Evolutionary conservation across 2,329 filamentous ascomycete species (phyloP).

Genomic region (Exophiala sideris): DNA sequence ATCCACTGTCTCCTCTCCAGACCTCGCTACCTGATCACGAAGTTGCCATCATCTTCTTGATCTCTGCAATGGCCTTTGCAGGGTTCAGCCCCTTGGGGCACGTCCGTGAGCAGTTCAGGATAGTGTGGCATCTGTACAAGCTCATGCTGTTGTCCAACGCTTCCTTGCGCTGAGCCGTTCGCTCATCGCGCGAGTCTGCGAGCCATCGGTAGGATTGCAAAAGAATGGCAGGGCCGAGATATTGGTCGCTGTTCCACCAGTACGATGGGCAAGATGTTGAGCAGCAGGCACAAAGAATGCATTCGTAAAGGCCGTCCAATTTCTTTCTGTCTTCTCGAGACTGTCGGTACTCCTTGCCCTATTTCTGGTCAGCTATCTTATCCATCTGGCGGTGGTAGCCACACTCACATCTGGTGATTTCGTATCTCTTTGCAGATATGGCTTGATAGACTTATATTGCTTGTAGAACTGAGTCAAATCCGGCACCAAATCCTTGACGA

Average conservation of each 20-base stretch:
- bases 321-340: constrained; percentile 89
- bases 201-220: constrained; percentile 98
- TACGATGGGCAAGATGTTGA: constrained; percentile 99
- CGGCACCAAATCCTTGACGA: constrained; percentile 97
- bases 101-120: constrained; percentile 95
- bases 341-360: constrained; percentile 92
- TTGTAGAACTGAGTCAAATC: constrained; percentile 99
- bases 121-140: constrained; percentile 97
- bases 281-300: constrained; percentile 99
- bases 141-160: constrained; percentile 98
- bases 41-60: constrained; percentile 90
- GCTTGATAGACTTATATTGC: constrained; percentile 99
- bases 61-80: constrained; percentile 89
- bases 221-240: constrained; percentile 93
- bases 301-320: constrained; percentile 97
- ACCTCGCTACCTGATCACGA: not conserved
- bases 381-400: not conserved
- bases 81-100: constrained; percentile 99
- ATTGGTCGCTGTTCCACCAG: constrained; percentile 99
- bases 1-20: not conserved
- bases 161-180: constrained; percentile 79
- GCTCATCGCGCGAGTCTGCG: constrained; percentile 89
- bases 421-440: constrained; percentile 89
- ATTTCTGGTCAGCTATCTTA: constrained; percentile 20
- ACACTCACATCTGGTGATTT: constrained; percentile 73